These are phyloP conservation scores for Roridomyces roridus DNA, from an alignment of 768 basidiomycete species.

Conservation along the genomic window DNA sequence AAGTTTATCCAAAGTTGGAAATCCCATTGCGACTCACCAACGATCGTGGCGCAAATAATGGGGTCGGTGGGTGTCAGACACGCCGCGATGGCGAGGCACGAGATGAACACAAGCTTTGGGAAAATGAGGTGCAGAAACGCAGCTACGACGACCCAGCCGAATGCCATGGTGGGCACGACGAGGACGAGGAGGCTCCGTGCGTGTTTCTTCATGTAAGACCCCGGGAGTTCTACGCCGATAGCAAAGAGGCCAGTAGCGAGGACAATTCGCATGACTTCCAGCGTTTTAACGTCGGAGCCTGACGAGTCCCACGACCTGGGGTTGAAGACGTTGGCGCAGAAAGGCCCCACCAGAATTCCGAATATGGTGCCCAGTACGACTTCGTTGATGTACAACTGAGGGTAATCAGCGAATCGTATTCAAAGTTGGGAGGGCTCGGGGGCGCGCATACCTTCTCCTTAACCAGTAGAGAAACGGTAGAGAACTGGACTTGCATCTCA, in stretches of 20 bases:
- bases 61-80: conserved; percentile 96
- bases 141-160: conserved; percentile 82
- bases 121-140: conserved; percentile 76
- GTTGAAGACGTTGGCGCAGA: conserved; percentile 73
- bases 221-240: conserved; percentile 92
- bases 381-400: conserved; percentile 87
- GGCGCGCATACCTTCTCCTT: conserved; percentile 69
- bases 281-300: conserved; percentile 69
- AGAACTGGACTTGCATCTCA: conserved; percentile 75
- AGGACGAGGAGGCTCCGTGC: conserved; percentile 70
- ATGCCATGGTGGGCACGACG: conserved; percentile 88
- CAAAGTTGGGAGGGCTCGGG: neutral
- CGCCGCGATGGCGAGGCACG: too few species aligned
- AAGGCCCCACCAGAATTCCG: conserved; percentile 72
- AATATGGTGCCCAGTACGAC: conserved; percentile 88
- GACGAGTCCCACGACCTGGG: conserved; percentile 74
- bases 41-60: conserved; percentile 86
- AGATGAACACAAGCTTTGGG: conserved; percentile 69
- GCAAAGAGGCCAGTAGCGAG: conserved; percentile 94
- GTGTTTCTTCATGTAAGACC: conserved; percentile 82
- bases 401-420: neutral
- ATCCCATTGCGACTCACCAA: conserved; percentile 64
- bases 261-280: conserved; percentile 87
- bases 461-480: conserved; percentile 82
- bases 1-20: neutral